phyloP scores from a whole-genome alignment of 345 rosid species.

The Combretum micranthum region DNA sequence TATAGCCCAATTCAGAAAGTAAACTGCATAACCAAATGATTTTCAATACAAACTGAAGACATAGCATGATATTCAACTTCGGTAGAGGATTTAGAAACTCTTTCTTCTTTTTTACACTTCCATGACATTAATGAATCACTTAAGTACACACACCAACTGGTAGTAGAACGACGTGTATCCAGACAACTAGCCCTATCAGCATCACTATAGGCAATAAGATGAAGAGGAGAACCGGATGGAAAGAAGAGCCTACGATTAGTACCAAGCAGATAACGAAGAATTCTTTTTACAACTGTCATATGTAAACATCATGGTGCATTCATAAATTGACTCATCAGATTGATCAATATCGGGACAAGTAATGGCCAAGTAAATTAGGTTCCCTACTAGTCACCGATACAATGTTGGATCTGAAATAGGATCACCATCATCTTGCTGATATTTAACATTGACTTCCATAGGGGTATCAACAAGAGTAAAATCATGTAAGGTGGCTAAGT shows the following conservation, averaged over 20 bases:
- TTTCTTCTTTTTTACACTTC: slow-evolving; percentile 1
- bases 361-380: too few relatives aligned
- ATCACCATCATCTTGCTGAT: too few relatives aligned
- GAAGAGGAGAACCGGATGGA: background rate
- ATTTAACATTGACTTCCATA: too few relatives aligned
- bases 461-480: too few relatives aligned
- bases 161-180: background rate
- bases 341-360: background rate
- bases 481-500: too few relatives aligned
- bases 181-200: background rate
- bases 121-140: background rate
- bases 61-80: background rate
- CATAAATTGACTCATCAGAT: background rate
- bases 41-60: background rate
- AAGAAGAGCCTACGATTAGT: background rate
- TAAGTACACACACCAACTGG: background rate
- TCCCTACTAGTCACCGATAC: too few relatives aligned
- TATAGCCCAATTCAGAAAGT: background rate
- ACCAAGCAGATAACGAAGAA: background rate
- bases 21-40: background rate
- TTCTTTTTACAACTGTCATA: background rate
- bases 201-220: background rate
- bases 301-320: background rate
- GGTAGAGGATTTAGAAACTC: background rate
- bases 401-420: too few relatives aligned